Base-by-base conservation (phyloP, 2,329 filamentous ascomycete genomes). In the Corynespora cassiicola region DNA sequence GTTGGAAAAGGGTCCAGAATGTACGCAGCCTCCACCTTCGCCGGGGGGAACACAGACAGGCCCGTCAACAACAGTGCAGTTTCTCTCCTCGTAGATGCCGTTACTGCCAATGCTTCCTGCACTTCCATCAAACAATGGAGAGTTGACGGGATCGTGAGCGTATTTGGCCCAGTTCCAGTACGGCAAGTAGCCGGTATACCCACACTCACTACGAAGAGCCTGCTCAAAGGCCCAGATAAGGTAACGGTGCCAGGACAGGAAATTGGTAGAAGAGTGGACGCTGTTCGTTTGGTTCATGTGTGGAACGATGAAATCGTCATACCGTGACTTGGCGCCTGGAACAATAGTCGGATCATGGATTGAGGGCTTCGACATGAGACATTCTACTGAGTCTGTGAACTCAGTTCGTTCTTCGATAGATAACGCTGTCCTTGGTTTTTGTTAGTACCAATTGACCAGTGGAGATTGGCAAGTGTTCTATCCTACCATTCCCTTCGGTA, bases 91-190 rank as follows among this genome's bases (percentile, higher is more conserved):
- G n/a, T n/a, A n/a, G n/a, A n/a, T n/a, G 24, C 75, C 75, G 39
- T 77, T 73, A 17, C 74, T 72, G 19, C 69, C 21, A 25, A 47
- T 43, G 25, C 68, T 59, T 42, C 71, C 74, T 22, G 69, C 70
- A 46, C 71, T 73, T 29, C 78, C 77, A 47, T 77, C 75, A 45
- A 81, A 81, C 29, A 80, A 54, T 14, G 75, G 72, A 2, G 75
- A 76, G 39, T 70, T 65, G 49, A 35, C 12, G 4, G 39, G 43
- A 31, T 31, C 18, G 16, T 12, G 14, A 3, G 68, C 61, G 52
- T 70, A 70, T 20, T 68, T 64, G 6, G 68, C 70, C 73, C 75
- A 79, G 55, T 78, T 74, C 64, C 72, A 74, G 58, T 75, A 77
- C 16, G 65, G 65, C 29, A 59, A 50, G 27, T 52, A 50, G 24